These are phyloP conservation scores for Scytalidium lignicola DNA, from an alignment of 2,329 filamentous ascomycete species.

Conservation along the genomic window DNA sequence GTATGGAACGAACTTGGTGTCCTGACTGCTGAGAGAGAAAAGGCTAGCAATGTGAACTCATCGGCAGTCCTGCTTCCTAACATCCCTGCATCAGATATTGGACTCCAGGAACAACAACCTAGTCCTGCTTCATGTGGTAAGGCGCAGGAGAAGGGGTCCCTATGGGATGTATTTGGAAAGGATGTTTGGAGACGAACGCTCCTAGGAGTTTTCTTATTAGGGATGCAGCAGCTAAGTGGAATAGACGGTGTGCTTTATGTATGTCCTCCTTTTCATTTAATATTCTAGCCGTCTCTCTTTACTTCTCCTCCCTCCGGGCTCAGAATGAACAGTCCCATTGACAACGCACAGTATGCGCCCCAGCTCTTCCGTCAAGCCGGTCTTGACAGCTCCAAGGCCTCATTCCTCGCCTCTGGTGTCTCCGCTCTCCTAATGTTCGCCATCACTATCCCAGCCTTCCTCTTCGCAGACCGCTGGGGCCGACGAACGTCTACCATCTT, in stretches of 20 bases:
- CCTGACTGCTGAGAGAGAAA: conserved; percentile 18
- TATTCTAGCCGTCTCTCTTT: no score
- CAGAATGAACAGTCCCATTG: neutral
- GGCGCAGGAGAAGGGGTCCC: conserved; percentile 11
- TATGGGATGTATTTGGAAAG: conserved; percentile 28
- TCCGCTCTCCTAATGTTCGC: conserved; percentile 54
- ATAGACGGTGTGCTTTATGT: conserved; percentile 60
- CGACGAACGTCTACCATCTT: conserved; percentile 47
- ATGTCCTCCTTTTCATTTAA: conserved; percentile 17
- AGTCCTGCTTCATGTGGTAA: neutral
- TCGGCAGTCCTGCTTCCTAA: neutral
- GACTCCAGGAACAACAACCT: conserved; percentile 3
- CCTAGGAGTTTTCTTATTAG: conserved; percentile 51
- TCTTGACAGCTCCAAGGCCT: conserved; percentile 45
- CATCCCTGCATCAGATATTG: neutral
- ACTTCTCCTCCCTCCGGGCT: neutral
- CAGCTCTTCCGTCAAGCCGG: conserved; percentile 56
- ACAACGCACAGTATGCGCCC: conserved; percentile 48
- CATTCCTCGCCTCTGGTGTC: conserved; percentile 57
- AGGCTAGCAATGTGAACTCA: conserved; percentile 8
- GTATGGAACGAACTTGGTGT: conserved; percentile 29
- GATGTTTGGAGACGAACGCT: conserved; percentile 42
- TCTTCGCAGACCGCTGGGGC: conserved; percentile 53
- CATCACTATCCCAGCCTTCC: conserved; percentile 50
- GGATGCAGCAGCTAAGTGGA: conserved; percentile 54